phyloP scores from a whole-genome alignment of 768 basidiomycete species.

The Amanita phalloides region DNA sequence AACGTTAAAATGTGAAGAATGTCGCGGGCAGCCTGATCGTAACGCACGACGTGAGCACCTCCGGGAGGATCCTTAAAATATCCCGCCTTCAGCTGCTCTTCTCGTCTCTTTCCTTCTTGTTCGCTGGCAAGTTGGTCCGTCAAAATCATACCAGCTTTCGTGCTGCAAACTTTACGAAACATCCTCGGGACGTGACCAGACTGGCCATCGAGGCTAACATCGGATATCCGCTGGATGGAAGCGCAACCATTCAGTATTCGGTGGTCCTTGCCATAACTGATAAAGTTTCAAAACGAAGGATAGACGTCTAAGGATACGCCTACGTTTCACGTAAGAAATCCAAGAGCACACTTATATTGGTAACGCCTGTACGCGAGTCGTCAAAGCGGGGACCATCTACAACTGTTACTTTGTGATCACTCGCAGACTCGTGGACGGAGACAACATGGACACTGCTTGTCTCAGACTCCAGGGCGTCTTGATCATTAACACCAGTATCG shows the following conservation, averaged over 20 bases:
- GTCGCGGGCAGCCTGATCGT: not conserved
- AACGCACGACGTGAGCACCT: too few relatives aligned
- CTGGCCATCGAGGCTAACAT: not conserved
- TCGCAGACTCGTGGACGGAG: not conserved
- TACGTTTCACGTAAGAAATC: not conserved
- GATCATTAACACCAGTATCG: not conserved
- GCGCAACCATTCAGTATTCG: not conserved
- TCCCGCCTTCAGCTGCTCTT: not conserved
- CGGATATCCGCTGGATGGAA: not conserved
- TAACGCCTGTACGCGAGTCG: not conserved
- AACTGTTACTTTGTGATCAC: not conserved
- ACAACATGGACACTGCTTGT: not conserved
- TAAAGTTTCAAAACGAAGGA: not conserved
- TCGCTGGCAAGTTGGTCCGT: not conserved
- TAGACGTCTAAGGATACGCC: not conserved
- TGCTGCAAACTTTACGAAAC: not conserved
- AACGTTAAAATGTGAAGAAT: not conserved
- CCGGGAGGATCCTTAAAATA: not conserved
- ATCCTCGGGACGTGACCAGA: not conserved
- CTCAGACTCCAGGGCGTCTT: not conserved
- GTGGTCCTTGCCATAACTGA: not conserved
- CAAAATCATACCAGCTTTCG: not conserved
- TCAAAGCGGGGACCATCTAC: not conserved
- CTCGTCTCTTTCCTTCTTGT: not conserved
- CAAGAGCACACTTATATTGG: not conserved